Base-by-base conservation (phyloP, 2,329 filamentous ascomycete species). In the Pseudopyrenochaeta lycopersici region DNA sequence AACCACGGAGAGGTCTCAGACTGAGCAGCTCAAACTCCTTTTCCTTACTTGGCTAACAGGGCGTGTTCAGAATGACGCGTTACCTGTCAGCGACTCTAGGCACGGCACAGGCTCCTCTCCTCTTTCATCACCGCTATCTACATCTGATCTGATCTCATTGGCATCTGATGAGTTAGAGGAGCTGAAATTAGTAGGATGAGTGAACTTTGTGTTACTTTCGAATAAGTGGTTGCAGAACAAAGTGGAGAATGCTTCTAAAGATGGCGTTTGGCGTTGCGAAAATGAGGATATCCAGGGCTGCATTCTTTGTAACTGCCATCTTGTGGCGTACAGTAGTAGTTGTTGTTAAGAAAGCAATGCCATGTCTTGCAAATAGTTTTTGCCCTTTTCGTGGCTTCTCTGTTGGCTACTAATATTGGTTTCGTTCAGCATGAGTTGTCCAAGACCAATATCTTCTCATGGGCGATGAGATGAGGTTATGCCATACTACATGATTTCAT, bases 1-100 rank as follows among this genome's bases (percentile, higher is more conserved):
- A 68, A 67, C 39, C 73, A 75, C 46, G 70, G 70, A 60, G 73
- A 77, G 56, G 73, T 77, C 53, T 77, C 74, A 32, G 73, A 76
- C 41, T 77, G 63, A 64, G 51, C 39, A 45, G 27, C 45, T 17
- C 33, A 29, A 32, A 17, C 33, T 17, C n/a, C 38, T 41, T 40
- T 30, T 30, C 9, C 11, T 27, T 23, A 20, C 27, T 46, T 39
- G 39, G 43, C 52, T 55, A 27, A 54, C 30, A 12, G 36, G 46
- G 42, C 27, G 12, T 39, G 36, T 18, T 11, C 21, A 50, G 52
- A 4, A 17, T 17, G 31, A 31, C 17, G 7, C 7, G 4, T 38
- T 20, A 20, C 12, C 7, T 21, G 35, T 11, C 17, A 20, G 20
- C 10, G 4, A 17, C 20, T 10, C 35, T 38, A 38, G 17, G 10